Conservation (phyloP, 192 early-diverging fungal genomes). For the Podila epicladia region DNA sequence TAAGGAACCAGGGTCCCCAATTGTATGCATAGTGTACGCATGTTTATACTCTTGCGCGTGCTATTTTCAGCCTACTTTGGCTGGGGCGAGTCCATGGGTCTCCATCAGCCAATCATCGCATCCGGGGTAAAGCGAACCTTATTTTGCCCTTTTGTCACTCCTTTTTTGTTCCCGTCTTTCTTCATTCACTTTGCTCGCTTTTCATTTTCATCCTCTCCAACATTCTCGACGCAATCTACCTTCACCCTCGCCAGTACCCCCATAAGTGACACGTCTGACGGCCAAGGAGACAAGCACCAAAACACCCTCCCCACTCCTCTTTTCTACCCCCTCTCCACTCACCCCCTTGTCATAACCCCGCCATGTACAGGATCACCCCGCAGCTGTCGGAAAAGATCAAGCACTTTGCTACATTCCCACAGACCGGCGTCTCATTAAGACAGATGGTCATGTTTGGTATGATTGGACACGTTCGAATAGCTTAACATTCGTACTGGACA, state of each 20-base stretch:
- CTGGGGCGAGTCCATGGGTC: no score
- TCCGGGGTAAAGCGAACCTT: not conserved
- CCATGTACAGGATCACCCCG: conserved; percentile 61
- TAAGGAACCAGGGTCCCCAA: no score
- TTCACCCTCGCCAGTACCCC: not conserved
- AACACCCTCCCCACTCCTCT: not conserved
- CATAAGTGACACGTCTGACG: not conserved
- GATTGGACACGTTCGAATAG: no score
- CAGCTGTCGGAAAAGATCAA: conserved; percentile 77
- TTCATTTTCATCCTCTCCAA: not conserved
- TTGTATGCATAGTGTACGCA: no score
- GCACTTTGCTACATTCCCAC: conserved; percentile 85
- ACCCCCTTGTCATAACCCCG: not conserved
- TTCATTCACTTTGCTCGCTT: not conserved
- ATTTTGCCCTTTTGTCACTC: not conserved
- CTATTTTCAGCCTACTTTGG: no score
- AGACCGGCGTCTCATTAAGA: conserved; percentile 91
- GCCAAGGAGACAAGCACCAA: not conserved
- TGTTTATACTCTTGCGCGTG: no score
- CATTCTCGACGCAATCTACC: not conserved
- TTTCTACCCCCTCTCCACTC: not conserved
- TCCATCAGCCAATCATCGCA: not conserved
- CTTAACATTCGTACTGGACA: no score
- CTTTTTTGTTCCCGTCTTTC: not conserved
- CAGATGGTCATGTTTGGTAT: conserved; percentile 97